Conservation (phyloP, 148 eudicot species). For the Rhododendron griersonianum region DNA sequence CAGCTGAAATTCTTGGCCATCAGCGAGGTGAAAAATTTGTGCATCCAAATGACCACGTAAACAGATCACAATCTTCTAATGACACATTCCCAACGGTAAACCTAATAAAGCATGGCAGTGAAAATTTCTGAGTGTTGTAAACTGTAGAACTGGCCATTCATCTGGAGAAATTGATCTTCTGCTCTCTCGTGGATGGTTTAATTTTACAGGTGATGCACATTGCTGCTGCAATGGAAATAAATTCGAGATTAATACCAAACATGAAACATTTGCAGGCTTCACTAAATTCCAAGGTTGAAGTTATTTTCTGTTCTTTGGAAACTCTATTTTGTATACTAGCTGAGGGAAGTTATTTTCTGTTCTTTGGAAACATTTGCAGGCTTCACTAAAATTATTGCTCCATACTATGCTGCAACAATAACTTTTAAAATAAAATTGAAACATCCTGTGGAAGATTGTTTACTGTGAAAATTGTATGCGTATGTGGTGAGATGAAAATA, state of each 20-base stretch:
- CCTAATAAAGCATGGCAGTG: background rate
- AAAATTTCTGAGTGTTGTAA: background rate
- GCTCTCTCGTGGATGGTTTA: conserved; percentile 8
- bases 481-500: background rate
- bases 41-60: conserved; percentile 99
- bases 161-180: background rate
- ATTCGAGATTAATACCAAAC: conserved; percentile 82
- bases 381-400: background rate
- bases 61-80: conserved; percentile 97
- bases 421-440: background rate
- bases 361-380: too few relatives aligned
- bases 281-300: conserved; percentile 69
- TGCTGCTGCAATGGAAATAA: conserved; percentile 91
- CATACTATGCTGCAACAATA: background rate
- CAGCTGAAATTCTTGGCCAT: conserved; percentile 95
- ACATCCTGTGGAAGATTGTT: background rate
- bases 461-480: background rate
- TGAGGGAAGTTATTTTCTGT: too few relatives aligned
- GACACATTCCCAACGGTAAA: conserved; percentile 98
- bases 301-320: background rate
- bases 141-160: background rate
- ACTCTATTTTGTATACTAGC: background rate
- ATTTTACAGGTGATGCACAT: conserved; percentile 88
- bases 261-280: conserved; percentile 76
- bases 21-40: conserved; percentile 87